These are phyloP conservation scores for Saturnispora sanitii DNA, from an alignment of 805 yeast genomes.

Conservation along the genomic window DNA sequence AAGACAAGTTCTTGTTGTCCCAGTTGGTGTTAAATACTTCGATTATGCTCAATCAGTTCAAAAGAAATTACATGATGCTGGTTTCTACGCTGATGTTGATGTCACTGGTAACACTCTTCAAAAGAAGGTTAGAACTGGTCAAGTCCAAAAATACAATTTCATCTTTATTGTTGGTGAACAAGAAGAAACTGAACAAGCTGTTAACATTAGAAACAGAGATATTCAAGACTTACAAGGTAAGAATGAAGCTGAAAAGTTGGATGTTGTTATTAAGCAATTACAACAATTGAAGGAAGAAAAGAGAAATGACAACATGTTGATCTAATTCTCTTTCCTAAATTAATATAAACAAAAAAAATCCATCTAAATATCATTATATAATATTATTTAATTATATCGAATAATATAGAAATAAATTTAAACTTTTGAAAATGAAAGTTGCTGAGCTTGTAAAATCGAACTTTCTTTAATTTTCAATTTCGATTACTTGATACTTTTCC, in stretches of 20 bases:
- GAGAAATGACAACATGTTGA: slow-evolving; percentile 57
- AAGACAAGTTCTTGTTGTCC: slow-evolving; percentile 91
- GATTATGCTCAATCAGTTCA: slow-evolving; percentile 83
- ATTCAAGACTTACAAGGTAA: slow-evolving; percentile 87
- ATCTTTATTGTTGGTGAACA: slow-evolving; percentile 96
- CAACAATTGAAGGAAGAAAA: slow-evolving; percentile 56
- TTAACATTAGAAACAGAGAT: slow-evolving; percentile 95
- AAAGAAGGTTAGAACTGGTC: slow-evolving; percentile 97
- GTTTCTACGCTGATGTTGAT: slow-evolving; percentile 89
- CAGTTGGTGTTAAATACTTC: slow-evolving; percentile 89
- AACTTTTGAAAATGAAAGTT: no score
- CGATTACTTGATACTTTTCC: no score
- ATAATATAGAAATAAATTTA: neutral
- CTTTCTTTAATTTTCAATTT: no score
- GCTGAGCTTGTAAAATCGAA: no score
- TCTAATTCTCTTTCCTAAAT: neutral
- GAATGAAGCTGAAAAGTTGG: slow-evolving; percentile 71
- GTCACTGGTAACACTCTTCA: slow-evolving; percentile 91
- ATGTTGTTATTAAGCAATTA: slow-evolving; percentile 62
- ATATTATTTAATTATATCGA: neutral
- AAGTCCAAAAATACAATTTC: slow-evolving; percentile 87
- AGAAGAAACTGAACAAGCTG: slow-evolving; percentile 70
- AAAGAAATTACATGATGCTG: slow-evolving; percentile 55
- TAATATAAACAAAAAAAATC: neutral
- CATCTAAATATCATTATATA: neutral